phyloP scores from a whole-genome alignment of 2,329 filamentous ascomycete species.

The Orbilia oligospora region DNA sequence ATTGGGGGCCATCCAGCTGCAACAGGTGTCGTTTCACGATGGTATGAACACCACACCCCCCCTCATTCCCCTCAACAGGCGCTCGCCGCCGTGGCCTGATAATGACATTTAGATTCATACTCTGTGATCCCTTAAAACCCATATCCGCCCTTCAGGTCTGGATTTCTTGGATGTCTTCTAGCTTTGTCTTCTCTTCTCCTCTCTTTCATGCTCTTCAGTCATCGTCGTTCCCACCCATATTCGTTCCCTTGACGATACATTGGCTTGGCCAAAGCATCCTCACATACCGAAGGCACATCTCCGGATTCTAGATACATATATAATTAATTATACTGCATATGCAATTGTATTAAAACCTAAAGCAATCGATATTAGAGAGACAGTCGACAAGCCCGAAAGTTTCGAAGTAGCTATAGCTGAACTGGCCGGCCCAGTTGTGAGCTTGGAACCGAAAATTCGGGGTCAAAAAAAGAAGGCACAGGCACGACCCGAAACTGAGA shows the following conservation, averaged over 20 bases:
- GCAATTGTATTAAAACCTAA: not conserved
- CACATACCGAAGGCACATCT: not conserved
- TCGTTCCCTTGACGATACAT: conserved; percentile 7
- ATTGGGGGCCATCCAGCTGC: conserved; percentile 42
- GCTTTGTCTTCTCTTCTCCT: conserved; percentile 9
- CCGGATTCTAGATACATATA: not conserved
- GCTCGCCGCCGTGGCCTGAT: conserved; percentile 54
- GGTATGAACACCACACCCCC: conserved; percentile 52
- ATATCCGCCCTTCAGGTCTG: conserved; percentile 40
- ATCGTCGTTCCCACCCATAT: conserved; percentile 10
- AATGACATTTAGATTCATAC: conserved; percentile 33
- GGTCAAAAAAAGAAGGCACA: not conserved
- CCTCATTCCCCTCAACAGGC: conserved; percentile 18
- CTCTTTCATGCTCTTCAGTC: conserved; percentile 4
- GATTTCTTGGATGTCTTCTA: conserved; percentile 16
- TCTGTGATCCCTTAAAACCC: conserved; percentile 40
- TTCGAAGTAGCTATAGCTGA: conserved; percentile 35
- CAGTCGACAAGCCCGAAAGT: not conserved
- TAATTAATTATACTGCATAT: not conserved
- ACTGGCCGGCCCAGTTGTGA: conserved; percentile 58
- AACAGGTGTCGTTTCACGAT: conserved; percentile 58
- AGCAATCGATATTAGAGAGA: not conserved
- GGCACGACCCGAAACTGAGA: not conserved
- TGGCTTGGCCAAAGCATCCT: not conserved
- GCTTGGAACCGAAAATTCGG: not conserved